A percentile compares a stretch with the other conserved stretches of the same genome.
phyloP scores from a whole-genome alignment of 1,139 yeast species.

The Pichia sp. region DNA sequence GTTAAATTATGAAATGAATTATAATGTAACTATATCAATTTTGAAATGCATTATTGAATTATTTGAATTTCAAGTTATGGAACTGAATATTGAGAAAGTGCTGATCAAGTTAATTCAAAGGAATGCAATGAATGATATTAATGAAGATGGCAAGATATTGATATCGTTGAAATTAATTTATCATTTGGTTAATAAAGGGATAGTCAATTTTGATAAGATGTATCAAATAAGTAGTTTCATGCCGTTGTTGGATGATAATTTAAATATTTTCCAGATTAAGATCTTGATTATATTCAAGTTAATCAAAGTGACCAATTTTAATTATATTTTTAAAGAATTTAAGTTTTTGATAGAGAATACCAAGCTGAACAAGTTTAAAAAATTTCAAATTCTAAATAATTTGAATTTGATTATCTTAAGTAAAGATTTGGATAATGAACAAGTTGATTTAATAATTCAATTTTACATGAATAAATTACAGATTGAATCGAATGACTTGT shows the following conservation, averaged over 20 bases:
- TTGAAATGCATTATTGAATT: constrained; percentile 16
- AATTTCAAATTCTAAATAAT: constrained; percentile 53
- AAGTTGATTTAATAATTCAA: constrained; percentile 23
- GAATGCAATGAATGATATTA: constrained; percentile 2
- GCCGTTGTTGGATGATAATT: constrained; percentile 52
- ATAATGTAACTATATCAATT: constrained; percentile 20
- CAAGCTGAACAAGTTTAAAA: constrained; percentile 33
- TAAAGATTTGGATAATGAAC: constrained; percentile 28
- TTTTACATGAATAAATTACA: constrained; percentile 20
- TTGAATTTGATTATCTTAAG: constrained; percentile 44
- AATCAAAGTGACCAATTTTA: constrained; percentile 46
- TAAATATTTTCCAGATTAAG: constrained; percentile 45
- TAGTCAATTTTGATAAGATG: constrained; percentile 13
- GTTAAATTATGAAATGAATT: constrained; percentile 17
- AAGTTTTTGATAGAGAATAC: constrained; percentile 47
- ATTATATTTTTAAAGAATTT: constrained; percentile 55
- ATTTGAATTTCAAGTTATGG: constrained; percentile 14
- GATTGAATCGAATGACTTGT: constrained; percentile 17
- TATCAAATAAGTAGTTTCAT: constrained; percentile 41
- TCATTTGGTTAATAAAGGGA: constrained; percentile 13
- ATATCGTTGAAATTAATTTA: constrained; percentile 17
- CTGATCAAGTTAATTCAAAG: constrained; percentile 17
- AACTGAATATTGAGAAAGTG: constrained; percentile 12
- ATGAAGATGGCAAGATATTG: constrained; percentile 6
- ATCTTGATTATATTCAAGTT: constrained; percentile 57